phyloP scores from a whole-genome alignment of 1,139 yeast species.

The Geotrichum citri-aurantii region DNA sequence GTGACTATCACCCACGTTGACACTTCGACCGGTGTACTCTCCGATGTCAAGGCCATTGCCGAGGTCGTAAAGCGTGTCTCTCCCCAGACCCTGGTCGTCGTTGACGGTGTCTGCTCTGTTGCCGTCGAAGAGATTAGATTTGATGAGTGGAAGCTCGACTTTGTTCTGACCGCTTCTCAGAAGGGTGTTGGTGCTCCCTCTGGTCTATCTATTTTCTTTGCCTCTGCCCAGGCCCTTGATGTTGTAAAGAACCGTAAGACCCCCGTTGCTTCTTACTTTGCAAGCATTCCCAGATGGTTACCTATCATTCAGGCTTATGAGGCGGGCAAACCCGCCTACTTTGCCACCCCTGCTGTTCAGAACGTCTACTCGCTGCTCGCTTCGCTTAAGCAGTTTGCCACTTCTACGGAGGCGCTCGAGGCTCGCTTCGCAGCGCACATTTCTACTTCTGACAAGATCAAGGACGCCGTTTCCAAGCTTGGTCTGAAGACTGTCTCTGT shows the following conservation, averaged over 20 bases:
- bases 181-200: slow-evolving; percentile 95
- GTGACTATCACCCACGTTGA: slow-evolving; percentile 92
- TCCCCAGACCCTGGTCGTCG: slow-evolving; percentile 77
- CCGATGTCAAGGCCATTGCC: slow-evolving; percentile 63
- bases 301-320: slow-evolving; percentile 89
- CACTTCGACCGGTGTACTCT: slow-evolving; percentile 87
- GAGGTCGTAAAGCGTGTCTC: slow-evolving; percentile 54
- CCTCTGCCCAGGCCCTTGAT: slow-evolving; percentile 70
- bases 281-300: slow-evolving; percentile 77
- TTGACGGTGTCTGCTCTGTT: slow-evolving; percentile 92
- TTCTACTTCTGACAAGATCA: slow-evolving; percentile 59
- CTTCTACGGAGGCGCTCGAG: slow-evolving; percentile 48
- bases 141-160: slow-evolving; percentile 87
- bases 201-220: slow-evolving; percentile 74
- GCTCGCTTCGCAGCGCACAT: slow-evolving; percentile 60
- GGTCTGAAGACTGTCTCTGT: slow-evolving; percentile 67
- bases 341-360: slow-evolving; percentile 93
- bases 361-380: slow-evolving; percentile 74
- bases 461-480: slow-evolving; percentile 45
- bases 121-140: slow-evolving; percentile 84
- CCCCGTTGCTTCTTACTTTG: slow-evolving; percentile 60
- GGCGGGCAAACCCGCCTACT: slow-evolving; percentile 74
- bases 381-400: slow-evolving; percentile 67
- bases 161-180: slow-evolving; percentile 85
- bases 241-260: slow-evolving; percentile 48